Evolutionary conservation across 1,284 basidiomycete species (phyloP).

Genomic region (Pulveroboletus sp.): DNA sequence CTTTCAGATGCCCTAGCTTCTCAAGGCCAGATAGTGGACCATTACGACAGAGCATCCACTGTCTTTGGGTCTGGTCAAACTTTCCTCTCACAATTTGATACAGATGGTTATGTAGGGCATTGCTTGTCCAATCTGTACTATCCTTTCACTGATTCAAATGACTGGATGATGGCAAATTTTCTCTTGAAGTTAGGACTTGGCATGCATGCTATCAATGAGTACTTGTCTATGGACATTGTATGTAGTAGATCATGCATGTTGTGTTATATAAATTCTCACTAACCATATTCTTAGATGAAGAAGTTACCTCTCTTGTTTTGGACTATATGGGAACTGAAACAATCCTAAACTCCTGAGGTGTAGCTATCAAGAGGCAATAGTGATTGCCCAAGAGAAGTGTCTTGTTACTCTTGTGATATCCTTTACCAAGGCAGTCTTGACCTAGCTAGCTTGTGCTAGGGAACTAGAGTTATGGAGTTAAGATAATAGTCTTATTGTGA

Average conservation of each 20-base stretch:
- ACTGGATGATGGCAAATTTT: not conserved
- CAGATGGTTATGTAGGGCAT: not conserved
- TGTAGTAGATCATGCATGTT: not conserved
- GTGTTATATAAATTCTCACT: no score
- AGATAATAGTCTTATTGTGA: no score
- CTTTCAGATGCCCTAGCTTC: no score
- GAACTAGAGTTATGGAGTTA: no score
- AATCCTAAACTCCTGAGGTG: no score
- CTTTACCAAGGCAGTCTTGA: no score
- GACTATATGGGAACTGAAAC: not conserved
- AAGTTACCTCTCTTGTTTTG: not conserved
- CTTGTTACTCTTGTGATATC: no score
- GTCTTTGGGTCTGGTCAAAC: not conserved
- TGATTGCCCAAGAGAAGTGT: no score
- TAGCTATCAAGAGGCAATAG: no score
- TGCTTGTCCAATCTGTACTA: not conserved
- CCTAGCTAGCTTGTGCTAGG: no score
- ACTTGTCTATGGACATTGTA: not conserved
- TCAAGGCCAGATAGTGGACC: no score
- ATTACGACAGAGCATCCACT: not conserved
- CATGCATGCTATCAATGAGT: not conserved
- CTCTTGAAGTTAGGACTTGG: not conserved
- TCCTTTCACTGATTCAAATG: not conserved
- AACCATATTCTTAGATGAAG: not conserved
- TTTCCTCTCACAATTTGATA: not conserved